Evolutionary conservation across 1,284 basidiomycete genomes (phyloP), one percentile per base, ranked within the genome.

Genomic region (Cerrena zonata): DNA sequence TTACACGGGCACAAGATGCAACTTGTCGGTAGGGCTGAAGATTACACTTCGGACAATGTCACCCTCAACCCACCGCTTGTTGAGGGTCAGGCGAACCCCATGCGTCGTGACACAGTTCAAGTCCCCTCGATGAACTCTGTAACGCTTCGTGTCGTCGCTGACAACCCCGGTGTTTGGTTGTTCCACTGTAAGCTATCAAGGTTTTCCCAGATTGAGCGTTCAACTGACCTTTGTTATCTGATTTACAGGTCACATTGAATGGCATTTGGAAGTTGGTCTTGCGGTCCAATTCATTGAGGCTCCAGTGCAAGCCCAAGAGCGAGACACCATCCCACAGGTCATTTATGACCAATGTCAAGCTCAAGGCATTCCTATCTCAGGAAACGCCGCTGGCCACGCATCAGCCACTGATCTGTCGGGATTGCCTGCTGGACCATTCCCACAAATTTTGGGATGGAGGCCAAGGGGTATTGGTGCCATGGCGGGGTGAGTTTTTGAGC

Each of bases 91-190:
- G 65, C 70, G 1, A 96, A 96, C 71, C 94, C 94, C 1, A 80
- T 93, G 59, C 82, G 92, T 15, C 78, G 93, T 49, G 91, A 96
- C 68, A 89, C 86, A 0, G 68, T 90, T 2, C 75, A 80, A 53
- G 77, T 92, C 41, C 82, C 83, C 2, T 72, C 75, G 1, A 73
- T 74, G 47, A 69, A 75, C 15, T 80, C 80, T 1, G 84, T 76
- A 15, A 88, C 83, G 0, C 67, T 92, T 42, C 80, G 88, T 12
- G 61, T 90, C 53, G 66, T 81, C 47, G 86, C 87, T 0, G 84
- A 92, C 61, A 93, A 93, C 65, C 91, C 91, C 1, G 91, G 91
- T 5, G 80, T 77, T 1, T 93, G 91, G 90, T 69, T 91, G 57
- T 79, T 91, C 63, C 89, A 83, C 67, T 90, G 89, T 84, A 59